Percentiles rank a stretch among this genome's conserved stretches.
phyloP scores from a whole-genome alignment of 345 rosid genomes.

The Brassica incana region DNA sequence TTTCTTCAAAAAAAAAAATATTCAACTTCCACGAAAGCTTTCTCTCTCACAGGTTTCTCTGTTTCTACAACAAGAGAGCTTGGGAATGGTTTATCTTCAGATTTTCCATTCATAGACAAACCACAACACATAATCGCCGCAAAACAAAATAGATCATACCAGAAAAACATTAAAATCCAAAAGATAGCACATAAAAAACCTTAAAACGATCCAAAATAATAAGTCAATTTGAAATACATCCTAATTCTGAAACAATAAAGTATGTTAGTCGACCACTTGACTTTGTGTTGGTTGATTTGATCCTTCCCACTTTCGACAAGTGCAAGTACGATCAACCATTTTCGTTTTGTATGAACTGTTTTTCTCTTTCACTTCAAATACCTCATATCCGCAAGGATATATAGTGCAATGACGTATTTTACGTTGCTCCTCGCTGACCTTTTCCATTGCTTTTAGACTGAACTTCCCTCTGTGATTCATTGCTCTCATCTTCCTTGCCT shows the following conservation, averaged over 20 bases:
- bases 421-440: not conserved
- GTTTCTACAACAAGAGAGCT: slow-evolving; percentile 41
- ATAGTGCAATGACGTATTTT: not conserved
- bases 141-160: too few species aligned
- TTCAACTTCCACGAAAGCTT: slow-evolving; percentile 62
- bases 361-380: not conserved
- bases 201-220: not conserved
- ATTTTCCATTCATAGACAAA: too few species aligned
- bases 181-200: too few species aligned
- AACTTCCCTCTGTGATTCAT: not conserved
- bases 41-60: slow-evolving; percentile 47
- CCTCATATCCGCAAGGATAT: not conserved
- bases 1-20: slow-evolving; percentile 25
- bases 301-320: too few species aligned
- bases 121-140: not conserved
- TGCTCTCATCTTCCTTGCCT: not conserved
- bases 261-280: too few species aligned
- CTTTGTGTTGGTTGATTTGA: too few species aligned
- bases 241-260: too few species aligned
- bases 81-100: slow-evolving; percentile 29
- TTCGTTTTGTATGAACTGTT: not conserved
- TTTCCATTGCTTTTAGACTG: not conserved
- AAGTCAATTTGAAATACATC: too few species aligned
- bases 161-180: too few species aligned
- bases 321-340: not conserved